A percentile compares a stretch with the other conserved stretches of the same genome.
phyloP scores from a whole-genome alignment of 208 protist genomes.

The Blechomonas ayalai region DNA sequence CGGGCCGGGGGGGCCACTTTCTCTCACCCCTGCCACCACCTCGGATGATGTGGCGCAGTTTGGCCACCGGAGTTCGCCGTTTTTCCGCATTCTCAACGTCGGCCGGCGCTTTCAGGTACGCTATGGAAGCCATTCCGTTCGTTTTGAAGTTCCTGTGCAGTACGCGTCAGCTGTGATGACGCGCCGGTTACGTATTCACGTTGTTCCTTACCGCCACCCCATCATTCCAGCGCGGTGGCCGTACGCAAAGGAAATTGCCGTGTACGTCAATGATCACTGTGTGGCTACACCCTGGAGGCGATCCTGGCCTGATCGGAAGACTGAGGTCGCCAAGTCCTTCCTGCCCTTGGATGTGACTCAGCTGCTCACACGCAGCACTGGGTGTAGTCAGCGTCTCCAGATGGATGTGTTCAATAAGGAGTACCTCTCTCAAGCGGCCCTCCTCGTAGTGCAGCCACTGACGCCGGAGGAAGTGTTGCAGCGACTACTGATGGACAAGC shows the following conservation, averaged over 20 bases:
- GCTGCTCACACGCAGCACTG: slow-evolving; percentile 24
- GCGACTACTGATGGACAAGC: slow-evolving; percentile 18
- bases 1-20: not conserved
- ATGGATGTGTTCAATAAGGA: slow-evolving; percentile 63
- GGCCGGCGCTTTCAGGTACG: slow-evolving; percentile 47
- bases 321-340: slow-evolving; percentile 57
- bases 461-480: slow-evolving; percentile 50
- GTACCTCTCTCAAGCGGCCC: slow-evolving; percentile 33
- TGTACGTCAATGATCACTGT: slow-evolving; percentile 68
- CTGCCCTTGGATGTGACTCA: slow-evolving; percentile 77
- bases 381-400: slow-evolving; percentile 30
- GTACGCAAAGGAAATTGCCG: slow-evolving; percentile 53
- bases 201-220: slow-evolving; percentile 52
- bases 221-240: slow-evolving; percentile 61
- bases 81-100: slow-evolving; percentile 45
- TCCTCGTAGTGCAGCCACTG: slow-evolving; percentile 45
- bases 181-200: slow-evolving; percentile 50
- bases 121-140: slow-evolving; percentile 50
- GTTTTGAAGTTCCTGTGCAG: slow-evolving; percentile 58
- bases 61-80: slow-evolving; percentile 50
- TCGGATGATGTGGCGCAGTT: slow-evolving; percentile 31
- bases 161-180: slow-evolving; percentile 37
- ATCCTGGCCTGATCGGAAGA: slow-evolving; percentile 57
- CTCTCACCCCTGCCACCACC: not conserved
- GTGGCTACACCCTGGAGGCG: slow-evolving; percentile 67